These are phyloP conservation scores for Themeda triandra DNA, from an alignment of 176 grass and related monocot species.

Conservation along the genomic window DNA sequence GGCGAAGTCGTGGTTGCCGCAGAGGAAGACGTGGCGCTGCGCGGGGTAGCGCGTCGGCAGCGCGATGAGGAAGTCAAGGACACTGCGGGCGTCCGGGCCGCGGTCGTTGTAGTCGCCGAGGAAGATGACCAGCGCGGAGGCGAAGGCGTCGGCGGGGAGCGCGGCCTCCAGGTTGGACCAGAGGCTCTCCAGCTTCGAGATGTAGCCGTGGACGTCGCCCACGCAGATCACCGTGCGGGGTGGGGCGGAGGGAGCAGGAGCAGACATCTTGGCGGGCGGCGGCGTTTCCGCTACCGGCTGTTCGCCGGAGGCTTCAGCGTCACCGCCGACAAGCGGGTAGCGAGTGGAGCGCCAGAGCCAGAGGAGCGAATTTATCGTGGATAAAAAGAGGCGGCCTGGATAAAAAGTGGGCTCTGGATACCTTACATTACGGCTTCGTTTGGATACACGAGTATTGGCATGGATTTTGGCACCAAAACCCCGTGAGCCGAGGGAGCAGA, in stretches of 20 bases:
- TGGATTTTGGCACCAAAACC: no score
- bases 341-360: no score
- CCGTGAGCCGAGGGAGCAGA: no score
- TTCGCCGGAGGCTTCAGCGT: no score
- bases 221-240: constrained; percentile 73
- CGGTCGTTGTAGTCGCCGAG: constrained; percentile 95
- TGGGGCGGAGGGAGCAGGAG: neutral
- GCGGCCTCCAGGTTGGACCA: constrained; percentile 68
- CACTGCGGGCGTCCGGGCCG: constrained; percentile 52
- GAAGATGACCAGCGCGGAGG: constrained; percentile 77
- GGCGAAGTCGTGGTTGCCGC: constrained; percentile 92
- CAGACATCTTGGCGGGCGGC: no score
- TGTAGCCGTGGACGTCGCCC: constrained; percentile 83
- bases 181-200: constrained; percentile 75
- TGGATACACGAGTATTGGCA: no score
- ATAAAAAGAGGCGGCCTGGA: no score
- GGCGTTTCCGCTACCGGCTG: no score
- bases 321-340: no score
- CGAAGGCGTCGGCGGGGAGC: constrained; percentile 60
- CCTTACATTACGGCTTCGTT: no score
- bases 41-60: constrained; percentile 54
- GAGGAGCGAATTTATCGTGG: no score
- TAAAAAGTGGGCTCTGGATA: no score
- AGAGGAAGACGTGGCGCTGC: constrained; percentile 88
- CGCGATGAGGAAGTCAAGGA: constrained; percentile 70